phyloP scores from a whole-genome alignment of 768 basidiomycete species.

The Macrolepiota fuliginosa region DNA sequence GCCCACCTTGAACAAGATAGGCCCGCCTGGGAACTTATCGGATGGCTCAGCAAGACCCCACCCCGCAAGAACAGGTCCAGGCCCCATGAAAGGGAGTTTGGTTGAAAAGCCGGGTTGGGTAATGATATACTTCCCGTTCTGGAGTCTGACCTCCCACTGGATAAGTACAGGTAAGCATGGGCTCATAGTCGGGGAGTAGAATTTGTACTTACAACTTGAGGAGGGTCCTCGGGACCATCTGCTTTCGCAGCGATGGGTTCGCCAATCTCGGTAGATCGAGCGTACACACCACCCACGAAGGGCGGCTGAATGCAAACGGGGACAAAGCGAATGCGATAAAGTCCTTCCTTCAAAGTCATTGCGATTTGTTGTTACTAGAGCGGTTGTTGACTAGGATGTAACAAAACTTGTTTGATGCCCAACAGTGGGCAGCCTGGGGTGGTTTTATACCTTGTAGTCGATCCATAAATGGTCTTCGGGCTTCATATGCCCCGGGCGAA shows the following conservation, averaged over 20 bases:
- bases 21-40: not conserved
- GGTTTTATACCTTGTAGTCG: not conserved
- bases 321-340: slow-evolving; percentile 1
- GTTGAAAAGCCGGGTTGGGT: not conserved
- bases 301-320: not conserved
- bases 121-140: slow-evolving; percentile 3
- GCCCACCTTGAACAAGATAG: not conserved
- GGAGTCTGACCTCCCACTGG: not conserved
- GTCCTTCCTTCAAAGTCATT: slow-evolving; percentile 5
- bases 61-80: not conserved
- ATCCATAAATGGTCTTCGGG: not conserved
- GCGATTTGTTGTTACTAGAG: not conserved
- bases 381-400: not conserved
- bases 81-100: not conserved
- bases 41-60: not conserved
- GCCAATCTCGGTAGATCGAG: not conserved
- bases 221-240: not conserved
- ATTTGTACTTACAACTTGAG: not conserved
- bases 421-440: not conserved
- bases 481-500: no score
- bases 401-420: not conserved
- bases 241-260: not conserved
- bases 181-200: not conserved
- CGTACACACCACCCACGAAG: not conserved
- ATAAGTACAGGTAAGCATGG: not conserved